A percentile compares a stretch with the other conserved stretches of the same genome.
phyloP scores from a whole-genome alignment of 805 yeast genomes.

The Kodamaea restingae region DNA sequence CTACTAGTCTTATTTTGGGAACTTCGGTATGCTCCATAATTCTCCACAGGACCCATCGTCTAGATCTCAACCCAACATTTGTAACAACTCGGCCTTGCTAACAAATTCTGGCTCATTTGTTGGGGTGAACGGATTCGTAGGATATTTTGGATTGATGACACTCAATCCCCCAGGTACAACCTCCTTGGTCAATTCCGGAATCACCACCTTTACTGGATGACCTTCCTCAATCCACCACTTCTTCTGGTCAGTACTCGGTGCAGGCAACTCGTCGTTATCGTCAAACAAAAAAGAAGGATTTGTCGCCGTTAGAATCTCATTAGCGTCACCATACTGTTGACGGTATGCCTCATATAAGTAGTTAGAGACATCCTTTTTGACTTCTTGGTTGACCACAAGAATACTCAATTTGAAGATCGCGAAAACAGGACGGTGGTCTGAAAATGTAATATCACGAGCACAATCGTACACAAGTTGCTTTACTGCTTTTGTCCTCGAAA shows the following conservation, averaged over 20 bases:
- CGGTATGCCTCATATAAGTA: constrained; percentile 56
- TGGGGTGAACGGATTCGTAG: constrained; percentile 68
- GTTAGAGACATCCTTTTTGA: constrained; percentile 51
- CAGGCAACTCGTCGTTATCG: constrained; percentile 53
- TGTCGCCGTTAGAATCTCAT: constrained; percentile 30
- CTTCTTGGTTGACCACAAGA: constrained; percentile 59
- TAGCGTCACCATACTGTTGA: constrained; percentile 41
- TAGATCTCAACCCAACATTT: constrained; percentile 8
- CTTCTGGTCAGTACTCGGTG: constrained; percentile 76
- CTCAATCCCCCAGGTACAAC: constrained; percentile 15
- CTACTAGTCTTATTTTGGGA: no score
- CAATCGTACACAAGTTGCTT: constrained; percentile 59
- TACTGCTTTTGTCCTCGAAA: constrained; percentile 52
- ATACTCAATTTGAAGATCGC: constrained; percentile 65
- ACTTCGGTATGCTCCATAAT: no score
- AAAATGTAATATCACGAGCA: constrained; percentile 54
- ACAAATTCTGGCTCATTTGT: constrained; percentile 54
- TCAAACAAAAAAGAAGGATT: constrained; percentile 23
- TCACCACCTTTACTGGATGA: constrained; percentile 61
- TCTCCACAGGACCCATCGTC: no score
- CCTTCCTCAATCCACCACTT: constrained; percentile 95
- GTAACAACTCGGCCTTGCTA: constrained; percentile 15
- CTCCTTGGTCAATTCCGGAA: constrained; percentile 41
- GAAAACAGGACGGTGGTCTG: constrained; percentile 90
- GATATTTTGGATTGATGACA: constrained; percentile 64